Base-by-base conservation (phyloP, 2,329 filamentous ascomycete genomes). In the Talaromyces albobiverticillius region DNA sequence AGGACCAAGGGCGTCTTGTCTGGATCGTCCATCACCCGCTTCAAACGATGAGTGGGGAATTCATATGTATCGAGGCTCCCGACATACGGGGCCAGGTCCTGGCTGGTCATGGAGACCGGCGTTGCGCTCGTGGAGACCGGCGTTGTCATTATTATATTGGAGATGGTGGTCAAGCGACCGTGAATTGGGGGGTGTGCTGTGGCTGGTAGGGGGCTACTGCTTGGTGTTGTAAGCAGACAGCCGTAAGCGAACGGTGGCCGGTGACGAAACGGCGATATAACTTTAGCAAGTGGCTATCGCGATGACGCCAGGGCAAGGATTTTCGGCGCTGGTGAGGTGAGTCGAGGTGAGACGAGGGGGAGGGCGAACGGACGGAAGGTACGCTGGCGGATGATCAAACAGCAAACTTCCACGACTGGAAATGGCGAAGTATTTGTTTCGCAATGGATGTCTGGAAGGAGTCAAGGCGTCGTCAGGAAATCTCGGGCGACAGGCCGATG, bases 1-100 rank as follows among this genome's bases (percentile, higher is more conserved):
- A 79, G 67, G 9, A 77, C 64, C 5, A 77, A 62, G n/a, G 75
- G 75, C 1, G 74, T 77, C 64, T 76, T 77, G 55, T 72, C 73
- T 5, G 76, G 70, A 55, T 79, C 73, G 14, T 71, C 65, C 73
- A 79, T 76, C 57, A 69, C 71, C 56, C 65, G 71, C 66, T 75
- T 77, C 54, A 79, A 61, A 51, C 76, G 72, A 40, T 68, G 60
- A 48, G 72, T 68, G 2, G 76, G 76, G 53, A 79, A 77, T 32
- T 62, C 60, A 61, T 79, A 79, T 53, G 71, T 68, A 40, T 71
- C 68, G 57, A 71, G 69, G 43, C 52, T 58, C 23, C 53, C 52
- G 22, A 26, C 25, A 13, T 62, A 59, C 11, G 67, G 58, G n/a
- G 65, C 55, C 36, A 65, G 56, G n/a, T 65, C 53, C 36, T 58